These are phyloP conservation scores for Mycena amicta DNA, from an alignment of 768 basidiomycete genomes.

Conservation along the genomic window DNA sequence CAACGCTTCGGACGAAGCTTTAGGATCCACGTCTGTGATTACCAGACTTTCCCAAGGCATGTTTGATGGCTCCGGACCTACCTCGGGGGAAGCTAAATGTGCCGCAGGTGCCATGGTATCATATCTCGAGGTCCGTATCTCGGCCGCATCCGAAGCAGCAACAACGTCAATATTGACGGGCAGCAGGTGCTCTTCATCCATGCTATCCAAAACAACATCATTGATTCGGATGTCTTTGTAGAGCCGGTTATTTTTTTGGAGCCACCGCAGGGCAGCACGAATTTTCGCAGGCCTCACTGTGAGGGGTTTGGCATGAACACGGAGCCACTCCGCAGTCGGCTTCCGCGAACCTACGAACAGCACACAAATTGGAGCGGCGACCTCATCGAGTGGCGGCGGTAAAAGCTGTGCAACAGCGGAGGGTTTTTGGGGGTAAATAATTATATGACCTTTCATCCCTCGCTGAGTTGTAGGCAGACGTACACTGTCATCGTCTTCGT, in stretches of 20 bases:
- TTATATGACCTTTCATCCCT: conserved; percentile 28
- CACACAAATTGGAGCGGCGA: conserved; percentile 26
- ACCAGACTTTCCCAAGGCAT: conserved; percentile 5
- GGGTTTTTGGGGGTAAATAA: conserved; percentile 27
- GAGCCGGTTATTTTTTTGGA: conserved; percentile 4
- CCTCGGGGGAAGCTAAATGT: too few species aligned
- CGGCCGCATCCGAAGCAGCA: neutral
- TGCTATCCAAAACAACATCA: neutral
- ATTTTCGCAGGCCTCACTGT: neutral
- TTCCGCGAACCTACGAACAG: conserved; percentile 25
- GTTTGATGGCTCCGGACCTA: neutral
- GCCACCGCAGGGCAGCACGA: neutral
- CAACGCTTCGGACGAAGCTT: conserved; percentile 18
- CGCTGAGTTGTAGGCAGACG: conserved; percentile 6
- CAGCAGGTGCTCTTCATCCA: neutral
- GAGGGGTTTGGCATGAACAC: conserved; percentile 25
- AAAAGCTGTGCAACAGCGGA: conserved; percentile 12
- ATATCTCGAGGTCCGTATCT: neutral
- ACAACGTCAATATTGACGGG: neutral
- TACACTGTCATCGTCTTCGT: neutral
- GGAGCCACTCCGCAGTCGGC: conserved; percentile 23
- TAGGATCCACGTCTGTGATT: conserved; percentile 24
- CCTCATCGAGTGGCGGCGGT: conserved; percentile 24
- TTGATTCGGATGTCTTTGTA: neutral
- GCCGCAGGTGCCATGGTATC: neutral